Conservation (phyloP, 352 stramenopile species). For the Pythium myriotylum region DNA sequence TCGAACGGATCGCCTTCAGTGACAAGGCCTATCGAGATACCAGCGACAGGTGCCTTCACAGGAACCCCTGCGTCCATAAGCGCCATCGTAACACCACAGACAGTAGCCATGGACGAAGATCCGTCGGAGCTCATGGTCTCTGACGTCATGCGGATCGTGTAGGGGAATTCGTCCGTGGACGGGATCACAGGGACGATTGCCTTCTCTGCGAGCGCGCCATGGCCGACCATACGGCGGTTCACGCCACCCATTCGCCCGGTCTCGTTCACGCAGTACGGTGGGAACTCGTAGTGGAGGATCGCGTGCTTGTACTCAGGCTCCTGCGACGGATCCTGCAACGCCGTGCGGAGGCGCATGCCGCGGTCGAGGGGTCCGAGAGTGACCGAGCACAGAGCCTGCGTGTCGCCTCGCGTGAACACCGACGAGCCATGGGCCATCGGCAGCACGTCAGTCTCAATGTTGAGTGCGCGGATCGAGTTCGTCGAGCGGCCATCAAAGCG, state of each 20-base stretch:
- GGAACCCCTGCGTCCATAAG: slow-evolving; percentile 98
- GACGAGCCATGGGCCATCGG: slow-evolving; percentile 90
- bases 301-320: slow-evolving; percentile 68
- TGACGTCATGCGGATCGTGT: slow-evolving; percentile 96
- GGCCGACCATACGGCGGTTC: slow-evolving; percentile 95
- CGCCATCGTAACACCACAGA: slow-evolving; percentile 96
- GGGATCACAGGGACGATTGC: slow-evolving; percentile 93
- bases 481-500: slow-evolving; percentile 87
- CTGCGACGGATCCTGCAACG: slow-evolving; percentile 42
- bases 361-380: slow-evolving; percentile 84
- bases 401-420: slow-evolving; percentile 88
- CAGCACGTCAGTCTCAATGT: slow-evolving; percentile 86
- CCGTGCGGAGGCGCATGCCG: slow-evolving; percentile 68
- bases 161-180: slow-evolving; percentile 92
- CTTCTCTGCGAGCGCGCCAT: slow-evolving; percentile 97
- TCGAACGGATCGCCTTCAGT: slow-evolving; percentile 73
- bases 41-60: slow-evolving; percentile 92
- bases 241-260: slow-evolving; percentile 85
- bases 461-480: slow-evolving; percentile 83
- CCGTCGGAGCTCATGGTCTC: slow-evolving; percentile 96
- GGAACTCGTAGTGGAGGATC: slow-evolving; percentile 99
- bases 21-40: slow-evolving; percentile 94
- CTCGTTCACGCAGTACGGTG: slow-evolving; percentile 96
- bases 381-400: slow-evolving; percentile 89
- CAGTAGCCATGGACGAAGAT: slow-evolving; percentile 95